phyloP scores from a whole-genome alignment of 225 moss, liverwort and hornwort genomes.

The Lunularia cruciata region DNA sequence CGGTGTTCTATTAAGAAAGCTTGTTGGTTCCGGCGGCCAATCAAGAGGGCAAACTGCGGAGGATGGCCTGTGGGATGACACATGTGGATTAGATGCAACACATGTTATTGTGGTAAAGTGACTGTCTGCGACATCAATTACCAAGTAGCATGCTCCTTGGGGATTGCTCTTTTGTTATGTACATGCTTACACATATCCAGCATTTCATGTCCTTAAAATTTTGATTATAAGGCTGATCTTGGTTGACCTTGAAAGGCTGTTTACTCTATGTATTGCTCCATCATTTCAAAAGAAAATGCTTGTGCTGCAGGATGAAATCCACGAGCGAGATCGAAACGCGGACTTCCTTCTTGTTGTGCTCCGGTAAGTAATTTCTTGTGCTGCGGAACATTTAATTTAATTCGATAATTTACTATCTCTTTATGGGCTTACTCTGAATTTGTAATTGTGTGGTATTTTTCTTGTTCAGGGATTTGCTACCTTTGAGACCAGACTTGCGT shows the following conservation, averaged over 20 bases:
- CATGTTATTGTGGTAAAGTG: conserved; percentile 87
- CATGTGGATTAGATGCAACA: conserved; percentile 81
- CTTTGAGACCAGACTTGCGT: conserved; percentile 72
- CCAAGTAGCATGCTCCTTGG: too few species aligned
- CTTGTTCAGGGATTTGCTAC: conserved; percentile 82
- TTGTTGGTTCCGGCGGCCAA: conserved; percentile 70
- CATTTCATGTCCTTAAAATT: too few species aligned
- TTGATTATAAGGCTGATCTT: too few species aligned
- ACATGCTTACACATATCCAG: too few species aligned
- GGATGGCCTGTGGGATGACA: conserved; percentile 57
- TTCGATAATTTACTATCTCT: not conserved
- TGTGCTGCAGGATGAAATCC: conserved; percentile 45
- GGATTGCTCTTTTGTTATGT: too few species aligned
- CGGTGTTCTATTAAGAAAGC: conserved; percentile 87
- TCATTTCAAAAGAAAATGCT: too few species aligned
- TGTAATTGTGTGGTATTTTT: not conserved
- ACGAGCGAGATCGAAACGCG: conserved; percentile 64
- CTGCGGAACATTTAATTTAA: not conserved
- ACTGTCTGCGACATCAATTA: not conserved
- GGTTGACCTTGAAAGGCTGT: too few species aligned
- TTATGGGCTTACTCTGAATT: not conserved
- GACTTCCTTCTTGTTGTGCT: conserved; percentile 52
- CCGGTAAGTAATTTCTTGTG: conserved; percentile 25
- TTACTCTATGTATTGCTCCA: too few species aligned
- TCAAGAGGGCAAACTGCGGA: conserved; percentile 31